Base-by-base conservation (phyloP, 768 basidiomycete species). In the Lactifluus piperatus region DNA sequence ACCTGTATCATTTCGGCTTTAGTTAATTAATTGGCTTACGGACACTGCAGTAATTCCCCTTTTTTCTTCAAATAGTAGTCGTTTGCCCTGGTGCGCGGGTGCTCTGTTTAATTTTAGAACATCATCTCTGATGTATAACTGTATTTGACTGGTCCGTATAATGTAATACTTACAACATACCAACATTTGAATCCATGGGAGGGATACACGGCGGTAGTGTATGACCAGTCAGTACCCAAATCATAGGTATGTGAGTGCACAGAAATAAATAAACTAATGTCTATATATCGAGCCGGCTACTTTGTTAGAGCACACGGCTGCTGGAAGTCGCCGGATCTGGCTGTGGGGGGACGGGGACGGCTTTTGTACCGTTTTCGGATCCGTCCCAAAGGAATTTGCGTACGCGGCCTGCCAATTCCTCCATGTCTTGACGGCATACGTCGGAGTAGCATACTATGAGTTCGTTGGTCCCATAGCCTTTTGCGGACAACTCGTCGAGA, bases 361-460 rank as follows among this genome's bases (percentile, higher is more conserved):
- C 36, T 2, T 14, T 36, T 10, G 43, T 54, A 18, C 64, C 64
- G 5, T 54, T 53, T 8, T 41, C 27, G 5, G 62, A 63, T n/a
- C 64, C 64, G 36, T 64, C 64, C 64, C 64, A 64, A 26, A 64
- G 53, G 44, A 64, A 51, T 36, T 63, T 51, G 45, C 27, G 54
- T 9, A 34, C 57, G 5, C 36, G 51, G 11, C 20, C 50, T 5
- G 62, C 64, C 1, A 64, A 46, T n/a, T 58, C 61, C 39, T 64
- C 64, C 50, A 64, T 62, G 44, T 63, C 64, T 41, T 49, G 49
- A 22, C 56, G 62, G 26, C 24, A 48, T 14, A 48, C 61, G 14
- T 64, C 62, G 16, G 64, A 64, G 22, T 64, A 64, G 37, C 64
- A 64, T n/a, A 64, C 61, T 37, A 58, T 58, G 24, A 64, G 62